phyloP scores from a whole-genome alignment of 805 yeast genomes.

The Starmerella kuoi region DNA sequence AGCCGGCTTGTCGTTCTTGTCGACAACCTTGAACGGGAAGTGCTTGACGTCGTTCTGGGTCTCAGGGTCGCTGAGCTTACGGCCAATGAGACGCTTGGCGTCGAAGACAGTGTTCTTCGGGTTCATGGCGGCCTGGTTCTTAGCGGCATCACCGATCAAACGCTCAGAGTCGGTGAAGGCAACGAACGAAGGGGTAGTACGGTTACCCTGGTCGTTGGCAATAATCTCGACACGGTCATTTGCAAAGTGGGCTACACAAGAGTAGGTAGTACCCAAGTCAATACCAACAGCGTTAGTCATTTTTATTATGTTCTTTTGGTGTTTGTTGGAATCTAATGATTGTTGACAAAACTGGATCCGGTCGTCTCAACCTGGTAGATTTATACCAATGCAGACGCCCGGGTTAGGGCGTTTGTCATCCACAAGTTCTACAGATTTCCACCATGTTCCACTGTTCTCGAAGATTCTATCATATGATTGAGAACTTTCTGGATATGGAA shows the following conservation, averaged over 20 bases:
- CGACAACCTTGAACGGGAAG: constrained; percentile 73
- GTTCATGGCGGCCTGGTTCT: constrained; percentile 96
- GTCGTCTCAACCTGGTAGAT: not conserved
- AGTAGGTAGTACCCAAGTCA: constrained; percentile 90
- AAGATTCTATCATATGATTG: constrained; percentile 5
- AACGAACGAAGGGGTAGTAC: constrained; percentile 94
- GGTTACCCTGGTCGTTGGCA: constrained; percentile 97
- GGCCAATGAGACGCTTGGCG: constrained; percentile 89
- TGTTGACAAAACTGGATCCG: not conserved
- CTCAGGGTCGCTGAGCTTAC: constrained; percentile 65
- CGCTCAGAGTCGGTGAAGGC: constrained; percentile 94
- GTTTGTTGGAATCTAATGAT: not conserved
- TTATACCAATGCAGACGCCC: not conserved
- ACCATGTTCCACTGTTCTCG: constrained; percentile 17
- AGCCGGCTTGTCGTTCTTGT: constrained; percentile 74
- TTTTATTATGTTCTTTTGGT: constrained; percentile 1
- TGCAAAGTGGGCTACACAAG: constrained; percentile 84
- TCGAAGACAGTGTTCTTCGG: constrained; percentile 89
- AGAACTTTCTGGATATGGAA: not conserved
- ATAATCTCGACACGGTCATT: constrained; percentile 87
- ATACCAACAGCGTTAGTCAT: constrained; percentile 25
- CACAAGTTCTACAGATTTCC: constrained; percentile 12
- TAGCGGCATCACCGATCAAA: constrained; percentile 94
- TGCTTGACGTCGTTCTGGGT: constrained; percentile 73
- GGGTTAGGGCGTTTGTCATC: constrained; percentile 17